Evolutionary conservation across 192 early-diverging fungal species (phyloP).

Genomic region (Podila clonocystis): DNA sequence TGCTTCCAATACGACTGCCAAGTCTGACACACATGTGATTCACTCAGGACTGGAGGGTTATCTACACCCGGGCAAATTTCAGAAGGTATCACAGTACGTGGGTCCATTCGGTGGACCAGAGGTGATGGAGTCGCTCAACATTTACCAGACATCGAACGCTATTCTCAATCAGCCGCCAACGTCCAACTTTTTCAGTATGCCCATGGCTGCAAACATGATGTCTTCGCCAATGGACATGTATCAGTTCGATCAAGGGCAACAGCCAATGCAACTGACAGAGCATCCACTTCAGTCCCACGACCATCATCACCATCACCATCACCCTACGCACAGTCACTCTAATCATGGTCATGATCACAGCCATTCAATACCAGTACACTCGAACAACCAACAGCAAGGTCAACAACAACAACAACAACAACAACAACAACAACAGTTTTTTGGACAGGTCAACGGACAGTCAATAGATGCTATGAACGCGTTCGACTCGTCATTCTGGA

Average conservation of each 20-base stretch:
- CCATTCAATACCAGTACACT: neutral
- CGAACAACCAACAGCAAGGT: neutral
- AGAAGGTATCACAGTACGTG: conserved; percentile 42
- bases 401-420: conserved; percentile 2
- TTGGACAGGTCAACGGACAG: neutral
- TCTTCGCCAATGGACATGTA: conserved; percentile 13
- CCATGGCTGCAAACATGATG: neutral
- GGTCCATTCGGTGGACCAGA: conserved; percentile 39
- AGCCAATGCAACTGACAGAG: neutral
- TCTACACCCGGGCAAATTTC: conserved; percentile 29
- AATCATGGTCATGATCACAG: neutral
- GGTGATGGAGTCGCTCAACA: conserved; percentile 37
- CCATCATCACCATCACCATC: neutral
- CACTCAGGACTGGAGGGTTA: neutral
- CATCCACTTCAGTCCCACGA: conserved; percentile 1
- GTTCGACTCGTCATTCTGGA: conserved; percentile 22
- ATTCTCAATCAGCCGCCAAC: conserved; percentile 30
- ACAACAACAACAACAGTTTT: neutral
- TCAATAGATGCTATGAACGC: neutral
- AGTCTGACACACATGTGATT: neutral
- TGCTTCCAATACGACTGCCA: neutral
- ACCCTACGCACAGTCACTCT: neutral
- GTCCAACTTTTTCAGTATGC: conserved; percentile 2
- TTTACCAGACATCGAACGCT: conserved; percentile 32
- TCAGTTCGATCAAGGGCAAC: conserved; percentile 12